phyloP scores from a whole-genome alignment of 148 eudicot species.

The Spergularia bocconei region DNA sequence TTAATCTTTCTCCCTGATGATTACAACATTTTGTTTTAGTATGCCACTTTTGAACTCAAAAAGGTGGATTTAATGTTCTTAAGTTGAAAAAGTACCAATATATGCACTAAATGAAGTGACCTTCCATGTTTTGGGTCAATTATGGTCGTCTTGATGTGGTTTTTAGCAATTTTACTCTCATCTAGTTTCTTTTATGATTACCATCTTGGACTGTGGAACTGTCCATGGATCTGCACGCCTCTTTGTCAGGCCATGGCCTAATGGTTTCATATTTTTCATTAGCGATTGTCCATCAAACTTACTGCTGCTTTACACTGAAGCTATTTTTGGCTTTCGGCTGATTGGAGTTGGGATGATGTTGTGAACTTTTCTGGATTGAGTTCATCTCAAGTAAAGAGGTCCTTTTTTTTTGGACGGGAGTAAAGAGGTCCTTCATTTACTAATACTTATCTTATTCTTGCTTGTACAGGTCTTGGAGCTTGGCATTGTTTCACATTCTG shows the following conservation, averaged over 20 bases:
- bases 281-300: not conserved
- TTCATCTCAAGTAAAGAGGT: not conserved
- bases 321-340: not conserved
- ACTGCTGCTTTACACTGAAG: not conserved
- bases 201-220: not conserved
- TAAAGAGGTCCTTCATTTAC: not conserved
- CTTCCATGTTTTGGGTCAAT: not conserved
- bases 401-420: no score
- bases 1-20: not conserved
- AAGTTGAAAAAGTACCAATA: no score
- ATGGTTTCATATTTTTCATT: not conserved
- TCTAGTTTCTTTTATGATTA: not conserved
- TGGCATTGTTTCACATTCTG: conserved; percentile 46
- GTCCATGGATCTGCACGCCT: not conserved
- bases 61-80: not conserved
- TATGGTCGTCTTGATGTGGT: not conserved
- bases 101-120: not conserved
- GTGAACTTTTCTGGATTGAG: not conserved
- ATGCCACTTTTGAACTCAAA: not conserved
- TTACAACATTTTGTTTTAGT: not conserved
- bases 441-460: not conserved
- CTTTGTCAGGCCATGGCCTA: not conserved
- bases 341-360: not conserved
- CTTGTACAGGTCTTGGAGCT: conserved; percentile 42
- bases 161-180: not conserved